These are phyloP conservation scores for Baorangia bicolor DNA, from an alignment of 768 basidiomycete species.

Conservation along the genomic window DNA sequence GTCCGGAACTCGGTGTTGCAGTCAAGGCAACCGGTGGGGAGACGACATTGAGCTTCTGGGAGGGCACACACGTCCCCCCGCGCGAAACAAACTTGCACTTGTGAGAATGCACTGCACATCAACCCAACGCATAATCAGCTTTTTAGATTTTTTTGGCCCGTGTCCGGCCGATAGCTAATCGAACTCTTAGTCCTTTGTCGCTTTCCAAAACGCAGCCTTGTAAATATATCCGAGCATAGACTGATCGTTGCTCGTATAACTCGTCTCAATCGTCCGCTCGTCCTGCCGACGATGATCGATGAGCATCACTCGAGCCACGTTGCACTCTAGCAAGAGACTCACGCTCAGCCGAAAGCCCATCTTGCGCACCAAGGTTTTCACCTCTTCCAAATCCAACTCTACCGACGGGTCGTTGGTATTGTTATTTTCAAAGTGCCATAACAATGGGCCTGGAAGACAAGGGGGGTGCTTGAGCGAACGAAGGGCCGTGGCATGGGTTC, in stretches of 20 bases:
- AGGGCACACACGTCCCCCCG: not conserved
- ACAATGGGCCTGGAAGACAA: slow-evolving; percentile 63
- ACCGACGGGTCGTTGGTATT: slow-evolving; percentile 75
- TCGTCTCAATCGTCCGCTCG: slow-evolving; percentile 75
- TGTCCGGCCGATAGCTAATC: not conserved
- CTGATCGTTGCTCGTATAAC: slow-evolving; percentile 80
- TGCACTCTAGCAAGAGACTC: slow-evolving; percentile 24
- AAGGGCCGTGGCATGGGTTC: not conserved
- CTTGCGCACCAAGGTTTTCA: slow-evolving; percentile 66
- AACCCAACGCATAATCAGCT: not conserved
- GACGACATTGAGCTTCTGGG: not conserved
- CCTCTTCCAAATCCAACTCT: slow-evolving; percentile 87
- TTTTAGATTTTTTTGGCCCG: not conserved
- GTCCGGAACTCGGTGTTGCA: not conserved
- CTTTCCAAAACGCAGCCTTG: slow-evolving; percentile 82
- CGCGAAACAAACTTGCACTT: not conserved
- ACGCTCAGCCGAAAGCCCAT: slow-evolving; percentile 86
- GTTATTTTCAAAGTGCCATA: slow-evolving; percentile 99
- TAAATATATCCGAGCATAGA: slow-evolving; percentile 87
- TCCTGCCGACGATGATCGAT: slow-evolving; percentile 75
- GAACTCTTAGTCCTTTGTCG: slow-evolving; percentile 39
- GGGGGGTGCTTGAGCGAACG: not conserved
- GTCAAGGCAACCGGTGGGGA: not conserved
- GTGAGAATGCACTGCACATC: not conserved
- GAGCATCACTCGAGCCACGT: not conserved